phyloP scores from a whole-genome alignment of 2,329 filamentous ascomycete species.

The Juglanconis juglandina region DNA sequence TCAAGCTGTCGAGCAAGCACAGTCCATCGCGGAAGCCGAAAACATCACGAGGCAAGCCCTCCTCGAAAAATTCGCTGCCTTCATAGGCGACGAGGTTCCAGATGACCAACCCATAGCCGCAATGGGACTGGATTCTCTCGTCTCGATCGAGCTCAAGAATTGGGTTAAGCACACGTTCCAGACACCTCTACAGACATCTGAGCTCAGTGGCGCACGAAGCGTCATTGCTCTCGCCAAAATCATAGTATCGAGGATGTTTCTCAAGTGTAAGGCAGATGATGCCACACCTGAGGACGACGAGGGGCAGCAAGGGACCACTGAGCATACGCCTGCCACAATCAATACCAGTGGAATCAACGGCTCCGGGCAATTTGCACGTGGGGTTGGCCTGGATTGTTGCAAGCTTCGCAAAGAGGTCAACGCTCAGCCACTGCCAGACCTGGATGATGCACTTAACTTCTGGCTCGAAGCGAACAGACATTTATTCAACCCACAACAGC shows the following conservation, averaged over 20 bases:
- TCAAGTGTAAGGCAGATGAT: constrained; percentile 20
- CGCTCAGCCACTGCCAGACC: constrained; percentile 18
- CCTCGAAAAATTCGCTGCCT: constrained; percentile 21
- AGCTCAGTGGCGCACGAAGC: constrained; percentile 23
- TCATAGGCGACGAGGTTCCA: constrained; percentile 20
- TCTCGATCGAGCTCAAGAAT: constrained; percentile 25
- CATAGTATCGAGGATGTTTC: constrained; percentile 23
- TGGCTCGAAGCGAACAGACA: constrained; percentile 17
- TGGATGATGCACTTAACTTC: constrained; percentile 18
- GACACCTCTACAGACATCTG: constrained; percentile 26
- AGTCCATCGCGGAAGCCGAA: constrained; percentile 18
- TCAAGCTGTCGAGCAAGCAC: neutral
- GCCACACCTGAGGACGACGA: neutral
- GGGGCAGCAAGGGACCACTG: no score
- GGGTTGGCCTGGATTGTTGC: no score
- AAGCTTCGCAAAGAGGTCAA: neutral
- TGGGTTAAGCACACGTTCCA: constrained; percentile 25
- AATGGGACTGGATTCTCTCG: constrained; percentile 24
- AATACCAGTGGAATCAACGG: no score
- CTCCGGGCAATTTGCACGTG: no score
- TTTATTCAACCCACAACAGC: constrained; percentile 18
- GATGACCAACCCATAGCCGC: constrained; percentile 20
- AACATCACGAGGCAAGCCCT: constrained; percentile 19
- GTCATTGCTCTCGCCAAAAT: constrained; percentile 24
- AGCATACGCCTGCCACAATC: no score